Base-by-base conservation (phyloP, 306 rosid species). In the Lagenaria siceraria region DNA sequence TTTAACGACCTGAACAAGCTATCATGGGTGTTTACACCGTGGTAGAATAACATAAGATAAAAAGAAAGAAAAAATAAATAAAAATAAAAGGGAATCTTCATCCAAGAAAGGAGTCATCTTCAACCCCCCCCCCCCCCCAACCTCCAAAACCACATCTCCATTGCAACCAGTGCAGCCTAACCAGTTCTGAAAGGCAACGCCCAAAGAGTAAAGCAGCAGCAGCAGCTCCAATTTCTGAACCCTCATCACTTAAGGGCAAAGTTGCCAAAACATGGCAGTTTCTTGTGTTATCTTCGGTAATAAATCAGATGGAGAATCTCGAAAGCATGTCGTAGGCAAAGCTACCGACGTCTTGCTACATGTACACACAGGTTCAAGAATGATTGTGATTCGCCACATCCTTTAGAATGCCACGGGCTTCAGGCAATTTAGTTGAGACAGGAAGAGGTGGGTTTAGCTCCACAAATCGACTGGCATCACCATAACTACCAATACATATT, bases 371-470 rank as follows among this genome's bases (percentile, higher is more conserved):
- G 75, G 74, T 77, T 87, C 81, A 81, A 56, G 83, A 73, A 10
- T 35, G 81, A 83, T 75, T 63, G 19, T 64, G 42, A 12, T 74
- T 76, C 36, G 79, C 82, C 43, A 78, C 59, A 77, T 60, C 66
- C 79, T 82, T 80, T 36, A 82, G 79, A 19, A 29, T 35, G 82
- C 54, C 43, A 65, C 64, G 59, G 38, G 24, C 24, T 31, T 85
- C 87, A 10, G 82, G 80, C 46, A 78, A 63, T 66, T 79, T 85
- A 74, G 87, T 87, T 60, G 91, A 83, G 62, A 83, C 83, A 0
- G 79, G 29, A 49, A 89, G 74, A 42, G 98, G 97, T 40, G 93
- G 92, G 35, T 79, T 85, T 10, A 92, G 85, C 84, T 87, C 89
- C 17, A 79, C 58, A 40, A 86, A 80, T 48, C 84, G 89, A 77